Conservation (phyloP, 352 stramenopile genomes). For the Pythium biforme region DNA sequence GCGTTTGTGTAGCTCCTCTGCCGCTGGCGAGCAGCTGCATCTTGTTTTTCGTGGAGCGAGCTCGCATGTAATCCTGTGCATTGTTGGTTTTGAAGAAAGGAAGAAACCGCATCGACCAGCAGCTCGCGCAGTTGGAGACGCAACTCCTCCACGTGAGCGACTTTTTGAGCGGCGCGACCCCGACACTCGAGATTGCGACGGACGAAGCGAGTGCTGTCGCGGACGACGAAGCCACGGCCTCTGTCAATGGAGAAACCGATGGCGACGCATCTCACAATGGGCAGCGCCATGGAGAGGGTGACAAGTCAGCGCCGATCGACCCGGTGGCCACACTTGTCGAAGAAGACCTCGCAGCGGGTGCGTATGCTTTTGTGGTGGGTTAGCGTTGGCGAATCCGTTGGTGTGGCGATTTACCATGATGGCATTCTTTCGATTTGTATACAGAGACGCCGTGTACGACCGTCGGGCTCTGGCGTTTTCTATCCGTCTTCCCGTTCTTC, state of each 20-base stretch:
- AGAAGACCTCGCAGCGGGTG: conserved; percentile 64
- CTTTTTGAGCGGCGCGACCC: conserved; percentile 47
- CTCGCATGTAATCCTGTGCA: background rate
- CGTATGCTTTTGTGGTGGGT: background rate
- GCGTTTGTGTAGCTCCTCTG: too few species aligned
- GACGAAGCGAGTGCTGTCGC: background rate
- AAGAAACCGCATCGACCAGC: conserved; percentile 49
- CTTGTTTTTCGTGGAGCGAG: background rate
- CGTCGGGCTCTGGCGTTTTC: conserved; percentile 65
- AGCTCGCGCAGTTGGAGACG: conserved; percentile 58
- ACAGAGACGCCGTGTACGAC: conserved; percentile 68
- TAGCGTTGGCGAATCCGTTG: background rate
- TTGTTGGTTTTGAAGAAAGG: conserved; percentile 34
- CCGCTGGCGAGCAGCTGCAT: background rate
- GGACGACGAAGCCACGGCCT: background rate
- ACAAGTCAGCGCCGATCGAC: conserved; percentile 31
- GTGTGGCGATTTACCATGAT: background rate
- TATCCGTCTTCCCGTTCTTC: conserved; percentile 61
- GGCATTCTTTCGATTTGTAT: background rate
- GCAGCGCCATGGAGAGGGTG: background rate
- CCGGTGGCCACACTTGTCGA: conserved; percentile 46
- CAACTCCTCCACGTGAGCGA: conserved; percentile 60
- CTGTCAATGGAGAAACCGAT: background rate
- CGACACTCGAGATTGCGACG: conserved; percentile 38
- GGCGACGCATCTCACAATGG: background rate